Conservation (phyloP, 1,284 basidiomycete genomes). For the Moesziomyces parantarcticus region DNA sequence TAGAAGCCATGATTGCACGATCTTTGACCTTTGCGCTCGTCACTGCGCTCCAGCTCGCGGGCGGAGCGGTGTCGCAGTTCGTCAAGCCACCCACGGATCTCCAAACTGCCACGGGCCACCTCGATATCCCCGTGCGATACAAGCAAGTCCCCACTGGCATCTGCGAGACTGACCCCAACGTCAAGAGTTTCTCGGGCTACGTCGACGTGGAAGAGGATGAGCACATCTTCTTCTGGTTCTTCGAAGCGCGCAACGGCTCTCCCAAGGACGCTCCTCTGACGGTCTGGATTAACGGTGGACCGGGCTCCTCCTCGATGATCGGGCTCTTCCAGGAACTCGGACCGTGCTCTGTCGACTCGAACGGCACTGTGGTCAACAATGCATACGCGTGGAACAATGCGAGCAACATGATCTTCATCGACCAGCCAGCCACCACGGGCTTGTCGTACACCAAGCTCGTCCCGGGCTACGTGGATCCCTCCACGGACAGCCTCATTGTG, state of each 20-base stretch:
- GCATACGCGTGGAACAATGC: slow-evolving; percentile 76
- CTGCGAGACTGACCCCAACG: slow-evolving; percentile 78
- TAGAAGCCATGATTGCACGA: neutral
- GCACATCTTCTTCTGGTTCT: slow-evolving; percentile 59
- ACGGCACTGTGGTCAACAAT: slow-evolving; percentile 73
- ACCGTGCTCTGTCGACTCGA: slow-evolving; percentile 75
- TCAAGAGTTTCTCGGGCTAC: slow-evolving; percentile 74
- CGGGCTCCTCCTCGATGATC: slow-evolving; percentile 77
- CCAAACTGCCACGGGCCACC: slow-evolving; percentile 24
- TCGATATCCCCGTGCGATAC: slow-evolving; percentile 47
- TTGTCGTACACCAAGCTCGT: slow-evolving; percentile 49
- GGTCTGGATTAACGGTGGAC: slow-evolving; percentile 64
- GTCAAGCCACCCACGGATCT: slow-evolving; percentile 37
- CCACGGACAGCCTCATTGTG: slow-evolving; percentile 15
- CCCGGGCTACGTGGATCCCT: slow-evolving; percentile 45
- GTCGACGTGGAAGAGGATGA: slow-evolving; percentile 44
- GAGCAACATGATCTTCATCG: slow-evolving; percentile 79
- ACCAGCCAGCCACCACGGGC: slow-evolving; percentile 72
- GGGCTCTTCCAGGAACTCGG: slow-evolving; percentile 78
- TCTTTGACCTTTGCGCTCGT: neutral
- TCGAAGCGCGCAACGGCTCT: slow-evolving; percentile 47
- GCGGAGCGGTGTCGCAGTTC: slow-evolving; percentile 15
- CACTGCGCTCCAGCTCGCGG: neutral
- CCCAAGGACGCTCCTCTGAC: slow-evolving; percentile 45
- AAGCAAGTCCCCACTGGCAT: slow-evolving; percentile 72